A percentile compares a stretch with the other conserved stretches of the same genome.
Evolutionary conservation across 805 yeast species (phyloP).

Genomic region (Yarrowia bubula): DNA sequence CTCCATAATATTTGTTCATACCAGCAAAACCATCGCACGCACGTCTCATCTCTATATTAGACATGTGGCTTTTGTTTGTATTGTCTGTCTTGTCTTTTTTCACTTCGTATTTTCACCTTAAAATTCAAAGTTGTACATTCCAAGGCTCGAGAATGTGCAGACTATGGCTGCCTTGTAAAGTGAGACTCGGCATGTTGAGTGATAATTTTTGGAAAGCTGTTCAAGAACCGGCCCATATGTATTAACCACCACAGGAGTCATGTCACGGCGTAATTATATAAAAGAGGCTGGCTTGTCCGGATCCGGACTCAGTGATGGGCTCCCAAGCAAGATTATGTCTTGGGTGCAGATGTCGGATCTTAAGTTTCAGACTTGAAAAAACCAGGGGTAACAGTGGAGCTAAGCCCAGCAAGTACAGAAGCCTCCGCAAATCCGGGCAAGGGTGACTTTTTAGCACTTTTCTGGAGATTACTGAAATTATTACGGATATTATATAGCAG

Average conservation of each 20-base stretch:
- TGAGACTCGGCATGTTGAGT: neutral
- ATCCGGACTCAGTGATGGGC: neutral
- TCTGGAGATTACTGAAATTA: neutral
- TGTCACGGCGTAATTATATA: neutral
- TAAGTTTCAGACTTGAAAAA: neutral
- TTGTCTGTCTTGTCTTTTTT: neutral
- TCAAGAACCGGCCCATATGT: too few relatives aligned
- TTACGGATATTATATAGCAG: neutral
- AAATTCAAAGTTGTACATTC: constrained; percentile 4
- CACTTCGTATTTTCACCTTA: neutral
- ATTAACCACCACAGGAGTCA: neutral
- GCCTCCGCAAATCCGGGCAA: neutral
- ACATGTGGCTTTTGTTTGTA: too few relatives aligned
- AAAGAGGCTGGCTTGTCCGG: neutral
- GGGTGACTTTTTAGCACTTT: neutral
- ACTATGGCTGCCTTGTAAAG: neutral
- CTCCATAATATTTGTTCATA: too few relatives aligned
- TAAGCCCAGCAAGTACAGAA: neutral
- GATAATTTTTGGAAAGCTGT: too few relatives aligned
- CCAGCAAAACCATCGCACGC: too few relatives aligned
- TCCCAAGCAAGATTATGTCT: constrained; percentile 10
- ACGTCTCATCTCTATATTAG: neutral
- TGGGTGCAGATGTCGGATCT: neutral
- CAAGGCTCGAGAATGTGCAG: neutral
- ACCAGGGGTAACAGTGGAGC: constrained; percentile 17